Percentiles rank a stretch among this genome's conserved stretches.
Evolutionary conservation across 768 basidiomycete genomes (phyloP).

Genomic region (Fistulinella prunicolor): DNA sequence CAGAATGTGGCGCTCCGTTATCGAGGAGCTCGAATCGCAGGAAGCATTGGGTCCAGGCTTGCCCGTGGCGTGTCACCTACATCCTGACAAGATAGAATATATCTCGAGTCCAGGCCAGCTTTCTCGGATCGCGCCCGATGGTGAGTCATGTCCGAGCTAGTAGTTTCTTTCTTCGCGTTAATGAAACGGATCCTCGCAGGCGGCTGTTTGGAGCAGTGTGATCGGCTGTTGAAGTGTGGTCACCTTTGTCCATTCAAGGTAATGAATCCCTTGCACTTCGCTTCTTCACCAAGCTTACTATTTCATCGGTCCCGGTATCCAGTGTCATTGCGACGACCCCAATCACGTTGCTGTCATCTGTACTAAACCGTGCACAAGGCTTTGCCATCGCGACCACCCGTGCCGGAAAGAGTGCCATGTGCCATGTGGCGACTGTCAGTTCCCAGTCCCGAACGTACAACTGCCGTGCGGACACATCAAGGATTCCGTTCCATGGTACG

Average conservation of each 20-base stretch:
- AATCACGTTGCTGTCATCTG: conserved; percentile 50
- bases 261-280: conserved; percentile 4
- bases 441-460: conserved; percentile 42
- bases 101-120: conserved; percentile 54
- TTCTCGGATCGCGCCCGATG: conserved; percentile 51
- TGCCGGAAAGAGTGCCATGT: conserved; percentile 51
- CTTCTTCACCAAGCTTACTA: not conserved
- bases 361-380: conserved; percentile 44
- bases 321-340: conserved; percentile 64
- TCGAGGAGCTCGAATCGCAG: conserved; percentile 52
- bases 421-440: conserved; percentile 52
- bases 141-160: no score
- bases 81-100: conserved; percentile 41
- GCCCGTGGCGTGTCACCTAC: conserved; percentile 56
- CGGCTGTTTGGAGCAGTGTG: conserved; percentile 61
- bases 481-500: conserved; percentile 50
- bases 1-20: conserved; percentile 54
- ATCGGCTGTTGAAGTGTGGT: conserved; percentile 52
- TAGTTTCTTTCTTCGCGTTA: no score
- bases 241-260: conserved; percentile 65
- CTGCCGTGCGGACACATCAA: conserved; percentile 59
- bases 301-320: not conserved
- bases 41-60: conserved; percentile 51
- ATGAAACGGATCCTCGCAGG: no score
- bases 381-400: conserved; percentile 57